phyloP scores from a whole-genome alignment of 1,139 yeast genomes.

The Yamadazyma dendronema region DNA sequence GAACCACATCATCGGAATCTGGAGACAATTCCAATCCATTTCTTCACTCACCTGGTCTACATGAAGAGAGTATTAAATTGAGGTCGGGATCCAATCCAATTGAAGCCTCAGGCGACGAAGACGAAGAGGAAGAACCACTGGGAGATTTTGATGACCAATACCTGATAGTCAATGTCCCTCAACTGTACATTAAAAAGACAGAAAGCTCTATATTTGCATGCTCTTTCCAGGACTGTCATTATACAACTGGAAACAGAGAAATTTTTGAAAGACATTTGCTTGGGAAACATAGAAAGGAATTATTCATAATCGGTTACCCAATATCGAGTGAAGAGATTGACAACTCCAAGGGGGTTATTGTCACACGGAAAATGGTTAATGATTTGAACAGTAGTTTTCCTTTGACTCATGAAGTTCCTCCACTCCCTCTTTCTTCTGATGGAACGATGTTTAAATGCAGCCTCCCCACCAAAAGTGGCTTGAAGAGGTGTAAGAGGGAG shows the following conservation, averaged over 20 bases:
- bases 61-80: no score
- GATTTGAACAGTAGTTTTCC: constrained; percentile 28
- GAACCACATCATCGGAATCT: neutral
- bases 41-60: no score
- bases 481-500: constrained; percentile 14
- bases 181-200: constrained; percentile 11
- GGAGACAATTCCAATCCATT: neutral
- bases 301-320: constrained; percentile 35
- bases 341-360: neutral
- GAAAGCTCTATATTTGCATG: constrained; percentile 21
- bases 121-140: neutral
- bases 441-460: constrained; percentile 20
- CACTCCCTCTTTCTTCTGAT: constrained; percentile 22
- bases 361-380: constrained; percentile 10
- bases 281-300: constrained; percentile 23
- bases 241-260: constrained; percentile 31
- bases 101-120: neutral
- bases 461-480: constrained; percentile 6
- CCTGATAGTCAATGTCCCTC: constrained; percentile 22
- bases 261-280: constrained; percentile 33
- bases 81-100: neutral
- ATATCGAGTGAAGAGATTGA: constrained; percentile 15
- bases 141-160: constrained; percentile 25
- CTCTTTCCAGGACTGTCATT: constrained; percentile 30
- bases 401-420: constrained; percentile 23